Evolutionary conservation across 192 early-diverging fungal genomes (phyloP).

Genomic region (Umbelopsis vinacea): DNA sequence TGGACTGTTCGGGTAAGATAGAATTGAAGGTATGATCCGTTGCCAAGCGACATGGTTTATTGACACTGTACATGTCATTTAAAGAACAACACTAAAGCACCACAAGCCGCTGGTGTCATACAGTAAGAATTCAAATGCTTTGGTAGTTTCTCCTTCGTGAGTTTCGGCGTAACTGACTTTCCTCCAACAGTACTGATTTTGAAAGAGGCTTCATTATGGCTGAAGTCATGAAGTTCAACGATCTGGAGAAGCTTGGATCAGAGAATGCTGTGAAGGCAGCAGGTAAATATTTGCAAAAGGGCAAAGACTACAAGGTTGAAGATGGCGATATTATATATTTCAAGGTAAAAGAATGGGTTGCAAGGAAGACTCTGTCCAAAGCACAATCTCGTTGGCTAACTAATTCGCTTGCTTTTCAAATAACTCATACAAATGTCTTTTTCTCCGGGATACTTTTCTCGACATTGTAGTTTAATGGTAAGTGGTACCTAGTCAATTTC

Average conservation of each 20-base stretch:
- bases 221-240: constrained; percentile 89
- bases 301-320: constrained; percentile 90
- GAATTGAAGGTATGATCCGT: neutral
- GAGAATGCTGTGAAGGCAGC: constrained; percentile 90
- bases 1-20: constrained; percentile 77
- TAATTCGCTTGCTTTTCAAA: too few species aligned
- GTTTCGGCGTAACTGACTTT: neutral
- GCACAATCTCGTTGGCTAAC: neutral
- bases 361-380: neutral
- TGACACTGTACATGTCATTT: neutral
- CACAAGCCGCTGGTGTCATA: constrained; percentile 93
- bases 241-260: constrained; percentile 81
- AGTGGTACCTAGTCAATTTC: neutral
- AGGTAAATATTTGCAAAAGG: constrained; percentile 90
- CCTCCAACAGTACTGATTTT: constrained; percentile 58
- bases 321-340: constrained; percentile 94
- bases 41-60: neutral
- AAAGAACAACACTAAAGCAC: constrained; percentile 51
- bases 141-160: constrained; percentile 1
- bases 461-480: neutral
- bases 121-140: constrained; percentile 68
- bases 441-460: too few species aligned
- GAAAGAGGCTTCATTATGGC: constrained; percentile 93
- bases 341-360: constrained; percentile 30
- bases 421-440: too few species aligned